These are phyloP conservation scores for Xylariaceae sp. DNA, from an alignment of 2,329 filamentous ascomycete species.

Conservation along the genomic window DNA sequence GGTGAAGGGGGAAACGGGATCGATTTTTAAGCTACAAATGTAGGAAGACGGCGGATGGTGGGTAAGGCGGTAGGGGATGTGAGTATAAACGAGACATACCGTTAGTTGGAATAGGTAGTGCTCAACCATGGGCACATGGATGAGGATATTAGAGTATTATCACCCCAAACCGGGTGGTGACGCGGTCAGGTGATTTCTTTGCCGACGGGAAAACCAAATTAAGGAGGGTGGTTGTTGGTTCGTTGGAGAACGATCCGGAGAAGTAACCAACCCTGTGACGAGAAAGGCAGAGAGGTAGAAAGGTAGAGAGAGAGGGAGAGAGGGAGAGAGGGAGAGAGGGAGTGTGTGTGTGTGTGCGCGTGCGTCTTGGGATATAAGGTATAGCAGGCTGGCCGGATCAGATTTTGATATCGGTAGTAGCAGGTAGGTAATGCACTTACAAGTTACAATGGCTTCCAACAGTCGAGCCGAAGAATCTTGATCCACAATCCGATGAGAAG, in stretches of 20 bases:
- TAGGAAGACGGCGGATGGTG: not conserved
- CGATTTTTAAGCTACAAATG: not conserved
- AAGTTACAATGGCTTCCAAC: slow-evolving; percentile 6
- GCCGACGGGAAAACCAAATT: not conserved
- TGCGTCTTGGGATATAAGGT: slow-evolving; percentile 19
- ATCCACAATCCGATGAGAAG: not conserved
- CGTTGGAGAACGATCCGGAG: not conserved
- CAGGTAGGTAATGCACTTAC: not conserved
- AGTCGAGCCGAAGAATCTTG: not conserved
- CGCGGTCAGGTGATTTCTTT: not conserved
- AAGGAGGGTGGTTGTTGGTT: not conserved
- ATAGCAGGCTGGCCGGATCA: slow-evolving; percentile 22
- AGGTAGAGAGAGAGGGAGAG: not conserved
- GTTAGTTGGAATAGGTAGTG: not conserved
- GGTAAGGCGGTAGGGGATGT: too few species aligned
- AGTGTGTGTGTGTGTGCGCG: not conserved
- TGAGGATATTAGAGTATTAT: not conserved
- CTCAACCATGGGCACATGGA: not conserved
- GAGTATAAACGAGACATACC: not conserved
- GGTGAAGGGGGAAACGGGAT: not conserved
- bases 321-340: slow-evolving; percentile 1
- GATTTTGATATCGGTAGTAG: slow-evolving; percentile 10
- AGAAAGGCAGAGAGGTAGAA: too few species aligned
- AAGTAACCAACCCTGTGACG: not conserved
- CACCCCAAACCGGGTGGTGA: not conserved